phyloP scores from a whole-genome alignment of 257 asterid species.

The Fraxinus americana region DNA sequence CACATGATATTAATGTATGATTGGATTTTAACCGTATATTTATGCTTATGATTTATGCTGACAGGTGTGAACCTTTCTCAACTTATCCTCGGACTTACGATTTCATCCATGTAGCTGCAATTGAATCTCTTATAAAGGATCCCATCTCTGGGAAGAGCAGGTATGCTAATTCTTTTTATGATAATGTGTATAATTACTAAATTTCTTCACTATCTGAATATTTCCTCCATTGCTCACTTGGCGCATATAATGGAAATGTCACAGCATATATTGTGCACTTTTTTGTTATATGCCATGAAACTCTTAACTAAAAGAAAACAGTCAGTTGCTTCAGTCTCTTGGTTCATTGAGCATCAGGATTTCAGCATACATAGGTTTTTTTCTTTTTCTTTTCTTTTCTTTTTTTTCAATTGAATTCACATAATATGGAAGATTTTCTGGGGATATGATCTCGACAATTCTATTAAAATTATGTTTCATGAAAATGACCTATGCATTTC shows the following conservation, averaged over 20 bases:
- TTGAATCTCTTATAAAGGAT: constrained; percentile 76
- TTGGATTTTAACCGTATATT: constrained; percentile 13
- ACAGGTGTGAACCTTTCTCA: constrained; percentile 99
- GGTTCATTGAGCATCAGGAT: not conserved
- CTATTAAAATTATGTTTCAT: not conserved
- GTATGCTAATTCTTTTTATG: constrained; percentile 36
- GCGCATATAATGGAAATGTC: not conserved
- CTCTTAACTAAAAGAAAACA: not conserved
- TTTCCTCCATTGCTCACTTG: not conserved
- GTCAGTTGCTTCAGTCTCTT: not conserved
- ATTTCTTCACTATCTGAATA: not conserved
- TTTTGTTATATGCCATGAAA: not conserved
- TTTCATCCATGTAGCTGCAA: constrained; percentile 77
- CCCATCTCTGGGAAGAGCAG: constrained; percentile 70
- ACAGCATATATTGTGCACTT: not conserved
- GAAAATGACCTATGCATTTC: not conserved
- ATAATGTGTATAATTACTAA: not conserved
- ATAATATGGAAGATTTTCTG: not conserved
- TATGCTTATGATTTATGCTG: constrained; percentile 30
- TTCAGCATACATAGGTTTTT: not conserved
- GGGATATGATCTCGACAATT: not conserved
- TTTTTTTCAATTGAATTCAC: not conserved
- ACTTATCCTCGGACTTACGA: constrained; percentile 97
- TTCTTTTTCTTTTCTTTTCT: no score
- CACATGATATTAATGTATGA: not conserved